A percentile compares a stretch with the other conserved stretches of the same genome.
Conservation (phyloP, 1,284 basidiomycete genomes). For the Rhodotorula sp. region DNA sequence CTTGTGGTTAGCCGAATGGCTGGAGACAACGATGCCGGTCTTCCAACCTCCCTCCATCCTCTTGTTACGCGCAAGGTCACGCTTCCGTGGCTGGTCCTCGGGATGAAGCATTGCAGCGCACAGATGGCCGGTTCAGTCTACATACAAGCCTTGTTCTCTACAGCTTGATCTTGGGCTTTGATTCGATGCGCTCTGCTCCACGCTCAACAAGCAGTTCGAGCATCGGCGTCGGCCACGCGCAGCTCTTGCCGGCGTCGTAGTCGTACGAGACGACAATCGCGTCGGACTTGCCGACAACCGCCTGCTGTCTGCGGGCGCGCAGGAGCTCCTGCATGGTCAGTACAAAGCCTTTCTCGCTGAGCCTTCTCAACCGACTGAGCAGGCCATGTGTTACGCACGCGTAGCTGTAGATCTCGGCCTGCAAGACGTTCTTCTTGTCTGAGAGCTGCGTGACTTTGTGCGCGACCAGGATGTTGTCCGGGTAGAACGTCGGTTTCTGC, state of each 20-base stretch:
- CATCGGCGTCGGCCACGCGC: conserved; percentile 9
- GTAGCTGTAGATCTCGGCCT: conserved; percentile 27
- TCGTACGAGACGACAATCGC: conserved; percentile 29
- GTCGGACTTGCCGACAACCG: conserved; percentile 24
- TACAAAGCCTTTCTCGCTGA: no score
- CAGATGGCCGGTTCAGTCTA: background rate
- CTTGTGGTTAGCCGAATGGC: no score
- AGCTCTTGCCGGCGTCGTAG: conserved; percentile 23
- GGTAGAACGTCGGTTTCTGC: conserved; percentile 26
- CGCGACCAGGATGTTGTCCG: conserved; percentile 29
- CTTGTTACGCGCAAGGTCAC: no score
- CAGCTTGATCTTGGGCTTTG: conserved; percentile 9
- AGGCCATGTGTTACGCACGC: conserved; percentile 2
- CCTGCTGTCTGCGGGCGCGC: conserved; percentile 16
- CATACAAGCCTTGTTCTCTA: background rate
- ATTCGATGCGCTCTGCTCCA: conserved; percentile 11
- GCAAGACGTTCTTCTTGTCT: conserved; percentile 21
- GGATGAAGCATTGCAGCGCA: no score
- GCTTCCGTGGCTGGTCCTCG: no score
- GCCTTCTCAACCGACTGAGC: no score
- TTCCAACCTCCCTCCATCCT: no score
- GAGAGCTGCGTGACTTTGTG: conserved; percentile 18
- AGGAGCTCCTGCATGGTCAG: background rate
- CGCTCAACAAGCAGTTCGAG: conserved; percentile 6
- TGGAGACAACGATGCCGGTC: no score